These are phyloP conservation scores for Yamagishiella unicocca DNA, from an alignment of 139 green algal species.

Conservation along the genomic window DNA sequence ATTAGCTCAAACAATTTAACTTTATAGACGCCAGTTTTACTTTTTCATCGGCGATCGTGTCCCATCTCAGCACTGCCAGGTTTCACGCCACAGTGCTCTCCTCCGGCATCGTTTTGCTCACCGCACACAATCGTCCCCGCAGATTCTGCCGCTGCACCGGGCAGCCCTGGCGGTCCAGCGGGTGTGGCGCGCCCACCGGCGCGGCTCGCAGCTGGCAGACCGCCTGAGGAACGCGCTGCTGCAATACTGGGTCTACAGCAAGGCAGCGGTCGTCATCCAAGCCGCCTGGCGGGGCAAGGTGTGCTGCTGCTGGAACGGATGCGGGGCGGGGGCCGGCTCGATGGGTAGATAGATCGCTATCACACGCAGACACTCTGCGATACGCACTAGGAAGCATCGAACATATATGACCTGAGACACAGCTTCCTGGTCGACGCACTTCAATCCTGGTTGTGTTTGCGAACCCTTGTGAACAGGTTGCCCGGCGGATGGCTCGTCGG, in stretches of 20 bases:
- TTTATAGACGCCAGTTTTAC: too few species aligned
- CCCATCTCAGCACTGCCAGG: too few species aligned
- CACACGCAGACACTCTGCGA: background rate
- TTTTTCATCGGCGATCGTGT: too few species aligned
- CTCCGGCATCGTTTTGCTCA: too few species aligned
- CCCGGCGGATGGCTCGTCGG: background rate
- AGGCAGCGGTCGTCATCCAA: conserved; percentile 39
- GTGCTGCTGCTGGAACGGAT: background rate
- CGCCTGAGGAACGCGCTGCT: conserved; percentile 17
- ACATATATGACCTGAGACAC: background rate
- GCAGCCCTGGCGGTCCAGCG: conserved; percentile 34
- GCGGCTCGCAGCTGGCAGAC: conserved; percentile 4
- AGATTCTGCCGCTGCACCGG: conserved; percentile 31
- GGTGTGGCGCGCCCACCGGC: conserved; percentile 34
- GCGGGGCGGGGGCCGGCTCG: background rate
- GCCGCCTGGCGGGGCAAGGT: conserved; percentile 44
- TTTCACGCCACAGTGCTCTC: too few species aligned
- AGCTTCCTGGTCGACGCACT: background rate
- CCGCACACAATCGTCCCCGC: too few species aligned
- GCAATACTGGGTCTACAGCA: background rate
- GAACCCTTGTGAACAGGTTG: conserved; percentile 12
- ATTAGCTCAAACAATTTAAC: too few species aligned
- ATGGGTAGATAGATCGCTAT: background rate
- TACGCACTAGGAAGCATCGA: background rate
- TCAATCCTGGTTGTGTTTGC: background rate